Percentiles rank a stretch among this genome's conserved stretches.
Conservation (phyloP, 2,329 filamentous ascomycete species). For the Fusarium subglutinans region DNA sequence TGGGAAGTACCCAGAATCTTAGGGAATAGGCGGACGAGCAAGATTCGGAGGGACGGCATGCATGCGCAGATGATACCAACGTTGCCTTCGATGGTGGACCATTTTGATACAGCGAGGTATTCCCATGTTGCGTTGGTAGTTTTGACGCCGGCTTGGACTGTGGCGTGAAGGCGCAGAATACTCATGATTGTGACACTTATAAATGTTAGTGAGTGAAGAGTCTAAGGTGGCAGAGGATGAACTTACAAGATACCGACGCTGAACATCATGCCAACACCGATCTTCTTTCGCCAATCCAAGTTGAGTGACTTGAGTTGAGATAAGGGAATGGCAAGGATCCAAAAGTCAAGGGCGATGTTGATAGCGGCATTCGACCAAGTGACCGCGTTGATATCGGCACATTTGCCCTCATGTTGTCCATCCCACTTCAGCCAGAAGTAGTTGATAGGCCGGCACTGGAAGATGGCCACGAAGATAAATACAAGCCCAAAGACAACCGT, state of each 20-base stretch:
- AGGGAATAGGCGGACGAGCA: conserved; percentile 52
- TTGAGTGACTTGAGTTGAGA: conserved; percentile 54
- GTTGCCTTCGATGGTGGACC: conserved; percentile 52
- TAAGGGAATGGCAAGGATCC: conserved; percentile 62
- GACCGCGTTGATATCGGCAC: conserved; percentile 59
- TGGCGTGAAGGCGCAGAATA: conserved; percentile 48
- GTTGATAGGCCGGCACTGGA: conserved; percentile 61
- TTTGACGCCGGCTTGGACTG: conserved; percentile 45
- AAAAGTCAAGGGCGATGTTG: conserved; percentile 62
- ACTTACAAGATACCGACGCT: conserved; percentile 58
- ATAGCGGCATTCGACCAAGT: conserved; percentile 62
- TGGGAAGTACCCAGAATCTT: conserved; percentile 44
- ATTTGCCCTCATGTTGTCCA: conserved; percentile 56
- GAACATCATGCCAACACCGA: conserved; percentile 62
- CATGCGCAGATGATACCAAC: conserved; percentile 53
- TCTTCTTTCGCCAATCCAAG: conserved; percentile 58
- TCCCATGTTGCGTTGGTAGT: conserved; percentile 50
- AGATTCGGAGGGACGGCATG: conserved; percentile 49
- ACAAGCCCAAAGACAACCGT: conserved; percentile 51
- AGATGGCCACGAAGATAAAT: conserved; percentile 56
- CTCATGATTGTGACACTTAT: conserved; percentile 50
- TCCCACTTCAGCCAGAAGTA: conserved; percentile 66
- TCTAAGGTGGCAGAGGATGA: rapidly evolving
- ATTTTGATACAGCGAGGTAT: conserved; percentile 44
- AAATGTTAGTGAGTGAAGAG: background rate